Base-by-base conservation (phyloP, 768 basidiomycete species). In the Glaciozyma martinii region DNA sequence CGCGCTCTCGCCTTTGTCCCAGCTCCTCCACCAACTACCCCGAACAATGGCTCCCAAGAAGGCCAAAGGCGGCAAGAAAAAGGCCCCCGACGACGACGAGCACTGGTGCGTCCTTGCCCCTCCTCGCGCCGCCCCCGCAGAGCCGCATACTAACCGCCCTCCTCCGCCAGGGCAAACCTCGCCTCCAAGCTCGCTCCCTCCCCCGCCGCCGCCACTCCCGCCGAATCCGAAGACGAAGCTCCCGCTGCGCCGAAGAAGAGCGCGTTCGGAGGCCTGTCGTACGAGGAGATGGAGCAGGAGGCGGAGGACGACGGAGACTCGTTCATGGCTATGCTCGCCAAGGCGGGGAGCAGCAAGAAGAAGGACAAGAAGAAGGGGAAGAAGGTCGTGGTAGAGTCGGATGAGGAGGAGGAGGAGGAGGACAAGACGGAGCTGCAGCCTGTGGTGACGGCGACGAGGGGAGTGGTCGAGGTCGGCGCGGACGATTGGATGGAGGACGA, bases 401-500 rank as follows among this genome's bases (percentile, higher is more conserved):
- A 72, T 10, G 69, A 72, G 44, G 72, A 72, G 47, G 71, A 67
- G 19, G 67, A 74, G 29, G 66, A 67, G 43, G 66, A 68, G 30
- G 71, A 72, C 29, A 52, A 58, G 19, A 27, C 63, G 42, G 43
- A 75, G 12, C 82, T 82, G 73, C 75, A 72, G 47, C 78, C 82
- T 15, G 75, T 61, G 13, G 40, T 44, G n/a, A 54, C 57, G 19
- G 63, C 64, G 7, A 60, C 68, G 42, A 42, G 64, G 21, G 59
- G 59, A 5, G 60, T 53, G 3, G 60, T 82, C 23, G 80, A 83
- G 62, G 80, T 82, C 57, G 83, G 83, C 25, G 84, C 86, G n/a
- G 86, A 87, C 52, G 86, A 86, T 71, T 79, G 85, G 67, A 84
- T 85, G 27, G 85, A 88, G 72, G 85, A 85, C 66, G 87, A 88